Base-by-base conservation (phyloP, 1,284 basidiomycete genomes). In the Apiotrichum laibachii region DNA sequence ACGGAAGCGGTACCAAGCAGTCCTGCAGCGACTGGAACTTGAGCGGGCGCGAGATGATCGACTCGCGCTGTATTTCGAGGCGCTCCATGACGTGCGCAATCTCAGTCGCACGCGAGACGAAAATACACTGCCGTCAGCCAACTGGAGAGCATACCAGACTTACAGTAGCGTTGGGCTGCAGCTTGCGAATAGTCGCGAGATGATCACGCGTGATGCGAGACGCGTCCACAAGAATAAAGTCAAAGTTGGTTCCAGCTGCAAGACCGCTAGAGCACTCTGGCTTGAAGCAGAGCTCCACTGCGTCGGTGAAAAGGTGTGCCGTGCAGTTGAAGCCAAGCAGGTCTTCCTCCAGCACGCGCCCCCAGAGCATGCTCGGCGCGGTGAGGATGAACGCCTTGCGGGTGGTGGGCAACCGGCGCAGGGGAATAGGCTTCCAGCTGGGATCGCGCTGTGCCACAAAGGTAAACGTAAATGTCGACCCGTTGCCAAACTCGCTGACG, bases 391-490 rank as follows among this genome's bases (percentile, higher is more conserved):
- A 72, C 44, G 60, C 57, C 59, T 58, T 43, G 64, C 67, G 57
- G 5, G 49, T 44, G 18, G 34, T 44, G 7, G 50, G 18, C 34
- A 61, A 61, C 5, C 40, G 45, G 7, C 60, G 51, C 37, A 64
- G 52, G 18, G 34, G 33, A 12, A 31, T 43, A 0, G 55, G 57
- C 43, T 55, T 52, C 63, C 60, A 64, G 10, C 40, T 48, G 5
- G 59, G 56, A 49, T 71, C 66, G 1, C 47, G 49, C 15, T 65
- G 63, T 1, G 69, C 65, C 2, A 72, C 54, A 50, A 79, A 69
- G 9, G 67, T 68, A 55, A 78, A 76, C 13, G 67, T 69, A 54
- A 79, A 79, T 10, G 59, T 72, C 35, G 69, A 72, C 5, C 77
- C 77, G 37, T 71, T 69, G 44, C 76, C 79, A 45, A 70, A 67